Conservation (phyloP, 2,329 filamentous ascomycete species). For the Ophiognomonia clavigignenti-juglandacearum region DNA sequence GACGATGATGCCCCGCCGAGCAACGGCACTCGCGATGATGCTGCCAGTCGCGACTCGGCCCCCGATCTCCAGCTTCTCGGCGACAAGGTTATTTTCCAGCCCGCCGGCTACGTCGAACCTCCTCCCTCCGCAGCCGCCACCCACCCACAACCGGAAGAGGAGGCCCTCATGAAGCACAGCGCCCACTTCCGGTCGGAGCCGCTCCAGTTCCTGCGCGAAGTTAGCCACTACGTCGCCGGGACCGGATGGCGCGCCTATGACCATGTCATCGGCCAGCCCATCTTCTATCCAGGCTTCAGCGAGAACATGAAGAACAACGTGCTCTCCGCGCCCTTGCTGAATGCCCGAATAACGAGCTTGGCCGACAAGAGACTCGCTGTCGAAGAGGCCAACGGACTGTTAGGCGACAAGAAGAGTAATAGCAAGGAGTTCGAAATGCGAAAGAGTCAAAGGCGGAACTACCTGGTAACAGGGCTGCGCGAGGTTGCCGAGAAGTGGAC, state of each 20-base stretch:
- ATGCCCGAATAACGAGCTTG: conserved; percentile 68
- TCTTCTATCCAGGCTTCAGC: conserved; percentile 88
- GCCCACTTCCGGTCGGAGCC: conserved; percentile 75
- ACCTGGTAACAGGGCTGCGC: conserved; percentile 68
- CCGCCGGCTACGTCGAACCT: conserved; percentile 61
- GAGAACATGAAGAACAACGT: conserved; percentile 83
- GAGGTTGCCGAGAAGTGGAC: conserved; percentile 84
- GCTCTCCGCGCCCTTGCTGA: conserved; percentile 69
- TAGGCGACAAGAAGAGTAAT: conserved; percentile 47
- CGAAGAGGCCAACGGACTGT: conserved; percentile 70
- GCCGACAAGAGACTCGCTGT: conserved; percentile 68
- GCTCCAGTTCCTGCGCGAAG: conserved; percentile 81
- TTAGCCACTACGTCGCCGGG: conserved; percentile 87
- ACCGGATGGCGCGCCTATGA: conserved; percentile 96
- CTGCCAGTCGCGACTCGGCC: conserved; percentile 47
- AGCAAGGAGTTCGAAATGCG: conserved; percentile 42
- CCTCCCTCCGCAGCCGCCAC: conserved; percentile 13
- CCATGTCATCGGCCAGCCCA: conserved; percentile 79
- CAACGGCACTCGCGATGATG: conserved; percentile 21
- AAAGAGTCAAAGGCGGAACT: conserved; percentile 49
- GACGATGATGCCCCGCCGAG: conserved; percentile 14
- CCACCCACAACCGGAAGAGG: conserved; percentile 51
- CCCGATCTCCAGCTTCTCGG: conserved; percentile 76
- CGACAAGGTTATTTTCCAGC: conserved; percentile 69
- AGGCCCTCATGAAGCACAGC: conserved; percentile 75